Evolutionary conservation across 441 rosid species (phyloP).

Genomic region (Kokia cookei): DNA sequence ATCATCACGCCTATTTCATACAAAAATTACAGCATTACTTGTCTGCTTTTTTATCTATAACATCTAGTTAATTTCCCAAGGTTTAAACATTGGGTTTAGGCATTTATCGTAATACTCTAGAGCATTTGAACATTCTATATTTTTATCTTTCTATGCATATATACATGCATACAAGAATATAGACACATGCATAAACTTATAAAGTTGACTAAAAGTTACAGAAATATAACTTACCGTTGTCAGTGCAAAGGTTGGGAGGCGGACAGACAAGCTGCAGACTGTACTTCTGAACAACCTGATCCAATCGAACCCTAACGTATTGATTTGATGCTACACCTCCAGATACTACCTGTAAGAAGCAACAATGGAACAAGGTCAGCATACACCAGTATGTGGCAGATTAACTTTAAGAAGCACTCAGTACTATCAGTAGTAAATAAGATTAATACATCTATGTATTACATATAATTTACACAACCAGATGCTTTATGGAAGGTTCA

Average conservation of each 20-base stretch:
- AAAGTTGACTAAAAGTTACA: neutral
- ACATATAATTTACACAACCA: conserved; percentile 41
- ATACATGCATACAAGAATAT: neutral
- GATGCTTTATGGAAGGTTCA: conserved; percentile 71
- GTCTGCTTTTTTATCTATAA: neutral
- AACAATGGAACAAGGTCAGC: neutral
- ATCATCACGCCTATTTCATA: conserved; percentile 77
- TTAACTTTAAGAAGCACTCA: conserved; percentile 6
- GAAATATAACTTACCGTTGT: conserved; percentile 54
- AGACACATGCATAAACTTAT: neutral
- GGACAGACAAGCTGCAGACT: conserved; percentile 77
- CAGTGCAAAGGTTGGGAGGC: conserved; percentile 86
- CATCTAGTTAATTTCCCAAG: neutral
- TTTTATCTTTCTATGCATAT: neutral
- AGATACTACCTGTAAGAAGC: conserved; percentile 62
- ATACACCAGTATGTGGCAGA: conserved; percentile 8
- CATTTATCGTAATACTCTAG: neutral
- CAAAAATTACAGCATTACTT: conserved; percentile 6
- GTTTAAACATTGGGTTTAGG: neutral
- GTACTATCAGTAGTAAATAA: neutral
- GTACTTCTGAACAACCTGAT: conserved; percentile 56
- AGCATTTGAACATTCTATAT: neutral
- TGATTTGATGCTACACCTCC: conserved; percentile 97
- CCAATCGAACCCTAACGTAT: conserved; percentile 59
- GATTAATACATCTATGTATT: neutral